Evolutionary conservation across 108 stramenopile species (phyloP).

Genomic region (Skeletonema potamos): DNA sequence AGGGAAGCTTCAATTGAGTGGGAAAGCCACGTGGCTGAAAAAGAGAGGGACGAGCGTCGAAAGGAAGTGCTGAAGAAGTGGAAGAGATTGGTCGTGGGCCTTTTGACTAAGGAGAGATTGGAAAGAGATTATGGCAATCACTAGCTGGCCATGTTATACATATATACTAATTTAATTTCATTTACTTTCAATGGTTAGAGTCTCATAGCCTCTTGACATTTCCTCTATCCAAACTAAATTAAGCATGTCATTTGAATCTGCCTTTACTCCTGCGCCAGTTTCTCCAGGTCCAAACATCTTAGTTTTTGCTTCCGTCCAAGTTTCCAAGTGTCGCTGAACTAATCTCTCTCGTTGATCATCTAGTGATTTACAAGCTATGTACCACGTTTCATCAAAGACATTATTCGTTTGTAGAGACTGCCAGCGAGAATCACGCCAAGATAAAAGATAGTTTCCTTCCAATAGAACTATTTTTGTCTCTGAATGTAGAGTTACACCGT

Average conservation of each 20-base stretch:
- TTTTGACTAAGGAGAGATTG: slow-evolving; percentile 72
- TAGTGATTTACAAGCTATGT: slow-evolving; percentile 35
- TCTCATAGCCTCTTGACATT: slow-evolving; percentile 38
- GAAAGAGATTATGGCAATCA: slow-evolving; percentile 67
- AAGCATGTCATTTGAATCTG: slow-evolving; percentile 59
- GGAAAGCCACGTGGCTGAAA: slow-evolving; percentile 54
- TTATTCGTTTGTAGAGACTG: slow-evolving; percentile 27
- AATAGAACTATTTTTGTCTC: slow-evolving; percentile 59
- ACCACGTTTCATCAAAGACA: slow-evolving; percentile 80
- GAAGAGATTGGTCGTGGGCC: slow-evolving; percentile 74
- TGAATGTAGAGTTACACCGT: slow-evolving; percentile 36
- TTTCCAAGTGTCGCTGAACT: slow-evolving; percentile 55
- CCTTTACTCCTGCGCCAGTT: slow-evolving; percentile 48
- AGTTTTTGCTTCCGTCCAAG: slow-evolving; percentile 61
- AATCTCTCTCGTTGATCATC: slow-evolving; percentile 48
- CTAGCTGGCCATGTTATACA: too few species aligned
- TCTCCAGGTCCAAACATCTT: slow-evolving; percentile 56
- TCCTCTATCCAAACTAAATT: slow-evolving; percentile 43
- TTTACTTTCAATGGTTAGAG: slow-evolving; percentile 34
- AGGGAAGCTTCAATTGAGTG: slow-evolving; percentile 74
- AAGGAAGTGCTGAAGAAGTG: slow-evolving; percentile 54
- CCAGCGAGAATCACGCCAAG: slow-evolving; percentile 57
- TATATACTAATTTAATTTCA: slow-evolving; percentile 8
- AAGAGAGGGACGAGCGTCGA: slow-evolving; percentile 53
- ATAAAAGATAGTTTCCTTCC: slow-evolving; percentile 69